phyloP scores from a whole-genome alignment of 805 yeast genomes.

The Dipodascus albidus region DNA sequence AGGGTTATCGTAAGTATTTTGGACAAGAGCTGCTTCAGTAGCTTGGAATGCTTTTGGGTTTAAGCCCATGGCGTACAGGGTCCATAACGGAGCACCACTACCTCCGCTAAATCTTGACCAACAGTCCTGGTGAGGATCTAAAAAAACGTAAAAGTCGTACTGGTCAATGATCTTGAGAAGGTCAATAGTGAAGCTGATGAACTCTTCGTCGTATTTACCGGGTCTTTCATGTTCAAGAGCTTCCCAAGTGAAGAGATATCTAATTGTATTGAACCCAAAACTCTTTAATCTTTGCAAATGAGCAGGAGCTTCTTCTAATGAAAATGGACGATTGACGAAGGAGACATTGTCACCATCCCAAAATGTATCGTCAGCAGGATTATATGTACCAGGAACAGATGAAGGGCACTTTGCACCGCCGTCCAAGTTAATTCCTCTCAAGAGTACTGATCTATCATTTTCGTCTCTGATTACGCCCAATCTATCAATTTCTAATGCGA shows the following conservation, averaged over 20 bases:
- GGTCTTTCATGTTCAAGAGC: constrained; percentile 87
- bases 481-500: constrained; percentile 1
- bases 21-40: constrained; percentile 71
- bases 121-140: constrained; percentile 90
- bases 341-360: constrained; percentile 64
- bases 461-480: constrained; percentile 46
- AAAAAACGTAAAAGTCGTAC: constrained; percentile 60
- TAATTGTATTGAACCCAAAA: constrained; percentile 71
- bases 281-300: constrained; percentile 63
- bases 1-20: constrained; percentile 39
- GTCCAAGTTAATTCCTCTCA: constrained; percentile 77
- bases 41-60: constrained; percentile 55
- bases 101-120: constrained; percentile 90
- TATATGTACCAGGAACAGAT: constrained; percentile 30
- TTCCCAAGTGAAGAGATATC: constrained; percentile 83
- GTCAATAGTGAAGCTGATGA: constrained; percentile 54
- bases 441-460: constrained; percentile 45
- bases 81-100: constrained; percentile 92
- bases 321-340: constrained; percentile 77
- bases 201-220: constrained; percentile 66
- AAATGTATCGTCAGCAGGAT: constrained; percentile 26
- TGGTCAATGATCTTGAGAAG: constrained; percentile 44
- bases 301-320: constrained; percentile 54
- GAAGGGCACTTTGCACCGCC: constrained; percentile 47
- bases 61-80: constrained; percentile 77